Evolutionary conservation across 495 filamentous ascomycete species (phyloP).

Genomic region (Neurospora sublineolata): DNA sequence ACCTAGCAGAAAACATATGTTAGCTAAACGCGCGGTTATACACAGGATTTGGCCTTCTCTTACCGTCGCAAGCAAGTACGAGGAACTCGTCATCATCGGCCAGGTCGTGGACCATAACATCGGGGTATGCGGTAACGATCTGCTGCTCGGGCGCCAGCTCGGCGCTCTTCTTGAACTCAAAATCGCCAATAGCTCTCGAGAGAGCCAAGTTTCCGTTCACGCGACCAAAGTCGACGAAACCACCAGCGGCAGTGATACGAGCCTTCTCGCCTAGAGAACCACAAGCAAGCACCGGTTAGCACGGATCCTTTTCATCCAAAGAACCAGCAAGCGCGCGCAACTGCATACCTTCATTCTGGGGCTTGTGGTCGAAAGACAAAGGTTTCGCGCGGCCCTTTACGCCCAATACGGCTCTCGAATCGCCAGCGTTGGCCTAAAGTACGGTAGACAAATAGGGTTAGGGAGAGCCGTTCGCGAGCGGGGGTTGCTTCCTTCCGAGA

Average conservation of each 20-base stretch:
- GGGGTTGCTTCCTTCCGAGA: not conserved
- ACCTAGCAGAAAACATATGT: constrained; percentile 37
- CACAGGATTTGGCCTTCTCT: constrained; percentile 14
- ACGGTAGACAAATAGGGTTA: constrained; percentile 14
- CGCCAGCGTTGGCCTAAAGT: constrained; percentile 84
- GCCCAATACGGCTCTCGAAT: constrained; percentile 86
- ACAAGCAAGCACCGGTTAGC: constrained; percentile 13
- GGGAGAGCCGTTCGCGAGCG: not conserved
- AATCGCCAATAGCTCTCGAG: constrained; percentile 94
- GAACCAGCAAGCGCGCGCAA: not conserved
- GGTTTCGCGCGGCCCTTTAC: constrained; percentile 95
- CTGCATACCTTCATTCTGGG: constrained; percentile 80
- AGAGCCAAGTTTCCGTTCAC: constrained; percentile 98
- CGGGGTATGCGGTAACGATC: constrained; percentile 93
- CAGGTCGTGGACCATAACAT: constrained; percentile 82
- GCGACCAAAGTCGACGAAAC: constrained; percentile 96
- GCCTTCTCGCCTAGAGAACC: constrained; percentile 73
- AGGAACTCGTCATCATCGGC: constrained; percentile 93
- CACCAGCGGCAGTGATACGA: constrained; percentile 85
- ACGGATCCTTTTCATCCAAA: not conserved
- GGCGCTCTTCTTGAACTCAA: constrained; percentile 99
- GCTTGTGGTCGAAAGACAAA: constrained; percentile 95
- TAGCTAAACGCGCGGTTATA: not conserved
- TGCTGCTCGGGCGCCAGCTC: constrained; percentile 93
- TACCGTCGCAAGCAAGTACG: constrained; percentile 94